Percentiles rank a stretch among this genome's conserved stretches.
phyloP scores from a whole-genome alignment of 1,284 basidiomycete species.

The Phenoliferia sp. region DNA sequence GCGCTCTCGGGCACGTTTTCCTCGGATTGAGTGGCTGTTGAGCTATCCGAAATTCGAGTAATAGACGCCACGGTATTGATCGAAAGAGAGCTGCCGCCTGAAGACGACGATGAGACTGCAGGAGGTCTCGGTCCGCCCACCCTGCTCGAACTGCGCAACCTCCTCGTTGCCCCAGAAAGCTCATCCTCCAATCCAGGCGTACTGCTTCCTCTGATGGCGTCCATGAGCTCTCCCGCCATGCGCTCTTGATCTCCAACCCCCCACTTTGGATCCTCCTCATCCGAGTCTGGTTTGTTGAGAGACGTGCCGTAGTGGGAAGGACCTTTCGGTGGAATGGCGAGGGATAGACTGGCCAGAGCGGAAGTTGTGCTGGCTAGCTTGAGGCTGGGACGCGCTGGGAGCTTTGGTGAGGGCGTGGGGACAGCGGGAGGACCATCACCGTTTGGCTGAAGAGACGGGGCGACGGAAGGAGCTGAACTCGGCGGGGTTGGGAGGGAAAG shows the following conservation, averaged over 20 bases:
- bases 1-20: neutral
- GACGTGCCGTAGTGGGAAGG: constrained; percentile 16
- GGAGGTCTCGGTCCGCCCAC: neutral
- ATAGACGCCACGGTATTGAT: neutral
- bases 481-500: constrained; percentile 11
- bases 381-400: constrained; percentile 12
- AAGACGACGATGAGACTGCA: neutral
- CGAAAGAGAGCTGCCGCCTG: neutral
- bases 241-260: constrained; percentile 25
- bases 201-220: constrained; percentile 26
- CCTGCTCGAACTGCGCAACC: constrained; percentile 18
- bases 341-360: constrained; percentile 10
- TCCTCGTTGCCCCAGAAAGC: constrained; percentile 21
- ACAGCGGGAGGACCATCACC: neutral
- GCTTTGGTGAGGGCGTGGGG: neutral
- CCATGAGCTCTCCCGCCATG: constrained; percentile 26
- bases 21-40: neutral
- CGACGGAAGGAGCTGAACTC: neutral
- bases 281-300: constrained; percentile 23
- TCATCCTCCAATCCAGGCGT: constrained; percentile 27
- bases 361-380: constrained; percentile 11
- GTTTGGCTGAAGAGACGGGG: neutral
- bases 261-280: constrained; percentile 26
- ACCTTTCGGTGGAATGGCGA: constrained; percentile 16
- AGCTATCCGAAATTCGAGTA: neutral